Evolutionary conservation across 805 yeast species (phyloP).

Genomic region (Metschnikowia lunata): DNA sequence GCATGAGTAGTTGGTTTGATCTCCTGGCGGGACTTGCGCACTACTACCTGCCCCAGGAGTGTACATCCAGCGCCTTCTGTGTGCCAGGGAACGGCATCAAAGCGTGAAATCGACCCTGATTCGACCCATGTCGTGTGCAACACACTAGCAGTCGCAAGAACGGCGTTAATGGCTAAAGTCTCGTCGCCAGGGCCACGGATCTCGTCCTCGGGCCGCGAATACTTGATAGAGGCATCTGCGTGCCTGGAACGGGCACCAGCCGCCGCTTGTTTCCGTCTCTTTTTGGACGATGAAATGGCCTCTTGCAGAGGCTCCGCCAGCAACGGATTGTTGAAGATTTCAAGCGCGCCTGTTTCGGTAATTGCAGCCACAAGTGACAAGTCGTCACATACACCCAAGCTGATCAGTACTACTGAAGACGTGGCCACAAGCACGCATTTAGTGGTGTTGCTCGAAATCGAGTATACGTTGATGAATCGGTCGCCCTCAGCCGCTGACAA

Average conservation of each 20-base stretch:
- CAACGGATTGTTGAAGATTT: constrained; percentile 62
- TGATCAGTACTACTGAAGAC: constrained; percentile 49
- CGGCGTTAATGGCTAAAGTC: constrained; percentile 23
- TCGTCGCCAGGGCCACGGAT: constrained; percentile 29
- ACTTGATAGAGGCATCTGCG: constrained; percentile 40
- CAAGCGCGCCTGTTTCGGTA: constrained; percentile 73
- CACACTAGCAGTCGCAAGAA: constrained; percentile 19
- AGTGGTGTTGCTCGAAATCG: constrained; percentile 42
- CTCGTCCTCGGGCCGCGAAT: constrained; percentile 45
- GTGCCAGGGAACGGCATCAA: constrained; percentile 53
- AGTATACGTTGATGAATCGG: constrained; percentile 72
- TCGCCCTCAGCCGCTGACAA: constrained; percentile 75
- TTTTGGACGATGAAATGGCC: constrained; percentile 20
- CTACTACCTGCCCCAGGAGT: constrained; percentile 20
- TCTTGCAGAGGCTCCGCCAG: constrained; percentile 23
- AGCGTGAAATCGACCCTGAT: constrained; percentile 51
- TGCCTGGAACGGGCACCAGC: constrained; percentile 46
- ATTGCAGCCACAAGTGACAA: constrained; percentile 46
- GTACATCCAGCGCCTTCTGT: constrained; percentile 22
- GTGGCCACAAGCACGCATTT: constrained; percentile 64
- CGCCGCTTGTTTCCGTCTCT: constrained; percentile 42
- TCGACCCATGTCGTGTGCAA: constrained; percentile 53
- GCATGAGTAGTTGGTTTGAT: constrained; percentile 39
- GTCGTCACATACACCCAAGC: constrained; percentile 30
- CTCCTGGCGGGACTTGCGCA: constrained; percentile 39